Base-by-base conservation (phyloP, 495 filamentous ascomycete genomes). In the Cercophora scortea region DNA sequence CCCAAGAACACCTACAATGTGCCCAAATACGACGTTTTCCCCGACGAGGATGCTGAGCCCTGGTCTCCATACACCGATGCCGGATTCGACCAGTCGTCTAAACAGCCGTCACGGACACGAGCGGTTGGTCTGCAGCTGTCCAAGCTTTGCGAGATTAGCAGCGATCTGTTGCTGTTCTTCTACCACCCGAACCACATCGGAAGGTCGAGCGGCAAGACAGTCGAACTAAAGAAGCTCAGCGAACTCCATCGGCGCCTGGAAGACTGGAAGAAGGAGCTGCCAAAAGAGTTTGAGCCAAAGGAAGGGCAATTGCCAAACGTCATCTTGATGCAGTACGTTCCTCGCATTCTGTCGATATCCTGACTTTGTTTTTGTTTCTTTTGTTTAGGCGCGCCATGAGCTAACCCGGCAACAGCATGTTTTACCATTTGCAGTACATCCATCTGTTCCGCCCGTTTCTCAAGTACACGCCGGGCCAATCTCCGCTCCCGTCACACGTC, bases 401-500 rank as follows among this genome's bases (percentile, higher is more conserved):
- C 70, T 79, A 43, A 77, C 60, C 38, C 0, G 33, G 38, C 47
- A 4, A 16, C 57, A 95, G 90, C 73, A 96, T 97, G 93, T 92
- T 97, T 68, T 94, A 90, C 66, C 91, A 97, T 60, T 79, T 96
- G 2, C 86, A 96, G 38, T 93, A 92, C 62, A 96, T 98, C 54
- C 94, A 98, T 59, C 83, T 97, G 8, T 98, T 95, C 72, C 88
- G 93, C 5, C 92, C 93, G 0, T 98, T 98, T 66, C 78, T 98
- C 36, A 94, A 91, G 66, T 96, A 96, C 64, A 86, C 82, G 10
- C 86, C 83, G 49, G 67, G 79, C 16, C 85, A 79, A 6, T 93
- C 91, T 6, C 89, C 93, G 0, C 78, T 96, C 0, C 90, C 94
- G 6, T 65, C 84, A 8, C 86, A 95, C 66, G 88, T 96, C 25